phyloP scores from a whole-genome alignment of 371 early-diverging fungal species.

The Sporodiniella umbellata region DNA sequence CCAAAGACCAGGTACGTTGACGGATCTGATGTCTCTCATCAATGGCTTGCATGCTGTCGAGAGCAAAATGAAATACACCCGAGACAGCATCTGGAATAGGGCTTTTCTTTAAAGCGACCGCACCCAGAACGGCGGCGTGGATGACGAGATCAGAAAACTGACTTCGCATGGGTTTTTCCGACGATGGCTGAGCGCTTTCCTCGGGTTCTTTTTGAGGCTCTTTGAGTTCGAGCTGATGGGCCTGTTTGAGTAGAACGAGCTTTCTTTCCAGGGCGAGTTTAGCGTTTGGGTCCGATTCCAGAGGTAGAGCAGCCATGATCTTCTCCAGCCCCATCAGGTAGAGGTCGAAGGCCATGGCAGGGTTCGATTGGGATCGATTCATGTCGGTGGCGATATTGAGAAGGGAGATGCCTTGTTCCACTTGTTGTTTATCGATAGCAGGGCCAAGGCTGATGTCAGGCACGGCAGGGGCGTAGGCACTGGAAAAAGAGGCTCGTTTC shows the following conservation, averaged over 20 bases:
- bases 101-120: slow-evolving; percentile 63
- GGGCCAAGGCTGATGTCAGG: no score
- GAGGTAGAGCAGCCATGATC: slow-evolving; percentile 47
- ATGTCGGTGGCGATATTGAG: slow-evolving; percentile 47
- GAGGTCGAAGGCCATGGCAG: slow-evolving; percentile 46
- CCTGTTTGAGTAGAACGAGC: slow-evolving; percentile 22
- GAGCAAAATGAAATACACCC: slow-evolving; percentile 36
- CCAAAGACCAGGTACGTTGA: slow-evolving; percentile 50
- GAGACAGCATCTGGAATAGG: slow-evolving; percentile 61
- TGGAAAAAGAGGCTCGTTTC: slow-evolving; percentile 28
- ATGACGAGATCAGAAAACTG: slow-evolving; percentile 43
- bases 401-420: slow-evolving; percentile 47
- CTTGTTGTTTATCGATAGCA: slow-evolving; percentile 38
- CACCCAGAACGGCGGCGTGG: slow-evolving; percentile 49
- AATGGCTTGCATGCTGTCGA: slow-evolving; percentile 36
- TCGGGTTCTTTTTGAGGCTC: slow-evolving; percentile 5
- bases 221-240: slow-evolving; percentile 14
- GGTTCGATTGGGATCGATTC: slow-evolving; percentile 35
- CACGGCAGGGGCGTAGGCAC: no score
- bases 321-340: slow-evolving; percentile 48
- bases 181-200: no score
- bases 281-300: slow-evolving; percentile 42
- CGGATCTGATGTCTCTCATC: slow-evolving; percentile 53
- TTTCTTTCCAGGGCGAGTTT: slow-evolving; percentile 39
- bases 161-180: slow-evolving; percentile 12